Conservation (phyloP, 2,329 filamentous ascomycete genomes). For the Knufia fluminis region DNA sequence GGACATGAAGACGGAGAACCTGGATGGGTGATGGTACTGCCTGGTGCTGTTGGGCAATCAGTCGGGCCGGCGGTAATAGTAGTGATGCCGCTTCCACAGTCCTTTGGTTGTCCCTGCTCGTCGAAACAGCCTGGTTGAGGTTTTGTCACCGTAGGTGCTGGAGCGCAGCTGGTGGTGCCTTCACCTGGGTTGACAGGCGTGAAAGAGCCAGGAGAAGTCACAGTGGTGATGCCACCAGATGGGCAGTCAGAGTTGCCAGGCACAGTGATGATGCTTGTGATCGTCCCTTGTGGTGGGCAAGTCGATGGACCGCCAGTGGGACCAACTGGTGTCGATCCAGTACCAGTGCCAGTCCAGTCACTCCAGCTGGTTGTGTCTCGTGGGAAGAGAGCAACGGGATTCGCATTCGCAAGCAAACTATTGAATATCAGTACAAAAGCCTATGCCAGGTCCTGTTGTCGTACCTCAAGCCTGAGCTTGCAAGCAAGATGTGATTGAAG, state of each 20-base stretch:
- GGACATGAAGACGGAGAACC: too few relatives aligned
- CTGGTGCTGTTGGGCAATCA: neutral
- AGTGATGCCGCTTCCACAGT: too few relatives aligned
- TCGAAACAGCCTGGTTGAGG: neutral
- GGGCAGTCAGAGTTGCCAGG: neutral
- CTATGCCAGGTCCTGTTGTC: too few relatives aligned
- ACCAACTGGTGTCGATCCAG: constrained; percentile 1
- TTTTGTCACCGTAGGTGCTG: neutral
- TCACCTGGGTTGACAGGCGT: neutral
- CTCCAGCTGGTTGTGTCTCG: constrained; percentile 7
- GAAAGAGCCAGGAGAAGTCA: neutral
- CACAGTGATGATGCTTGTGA: neutral
- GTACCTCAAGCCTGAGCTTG: constrained; percentile 7
- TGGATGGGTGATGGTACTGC: too few relatives aligned
- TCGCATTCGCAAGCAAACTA: constrained; percentile 7
- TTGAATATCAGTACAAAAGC: too few relatives aligned
- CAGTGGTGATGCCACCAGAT: neutral
- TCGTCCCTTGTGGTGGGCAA: neutral
- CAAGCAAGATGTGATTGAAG: constrained; percentile 5
- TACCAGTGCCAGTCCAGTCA: constrained; percentile 6
- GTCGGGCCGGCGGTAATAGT: neutral
- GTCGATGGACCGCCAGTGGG: neutral
- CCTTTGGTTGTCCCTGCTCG: neutral
- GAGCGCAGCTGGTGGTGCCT: neutral
- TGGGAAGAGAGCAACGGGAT: constrained; percentile 1